phyloP scores from a whole-genome alignment of 257 asterid genomes.

The Verbascum thapsus region DNA sequence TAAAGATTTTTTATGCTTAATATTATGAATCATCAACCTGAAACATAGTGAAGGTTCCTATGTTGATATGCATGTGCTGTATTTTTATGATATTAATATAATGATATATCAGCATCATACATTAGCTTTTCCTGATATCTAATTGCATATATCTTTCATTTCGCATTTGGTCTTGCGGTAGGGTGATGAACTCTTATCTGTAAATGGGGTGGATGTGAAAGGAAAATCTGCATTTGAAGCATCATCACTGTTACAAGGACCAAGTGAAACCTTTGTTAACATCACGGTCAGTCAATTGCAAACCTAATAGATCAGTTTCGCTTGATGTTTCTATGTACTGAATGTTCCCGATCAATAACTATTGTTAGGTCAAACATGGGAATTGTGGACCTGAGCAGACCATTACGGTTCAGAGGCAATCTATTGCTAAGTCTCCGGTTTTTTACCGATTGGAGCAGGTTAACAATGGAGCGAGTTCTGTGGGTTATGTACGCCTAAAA shows the following conservation, averaged over 20 bases:
- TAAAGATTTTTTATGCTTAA: slow-evolving; percentile 19
- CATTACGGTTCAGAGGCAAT: slow-evolving; percentile 78
- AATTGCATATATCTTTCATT: slow-evolving; percentile 11
- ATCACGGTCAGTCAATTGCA: slow-evolving; percentile 54
- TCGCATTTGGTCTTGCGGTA: slow-evolving; percentile 34
- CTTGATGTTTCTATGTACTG: slow-evolving; percentile 31
- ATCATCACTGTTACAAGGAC: slow-evolving; percentile 87
- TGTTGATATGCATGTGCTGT: slow-evolving; percentile 18
- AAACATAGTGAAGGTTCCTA: slow-evolving; percentile 18
- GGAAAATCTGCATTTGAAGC: slow-evolving; percentile 96
- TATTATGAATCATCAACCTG: neutral
- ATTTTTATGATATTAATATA: neutral
- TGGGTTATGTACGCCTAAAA: slow-evolving; percentile 94
- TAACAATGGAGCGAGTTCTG: slow-evolving; percentile 54
- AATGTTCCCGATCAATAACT: slow-evolving; percentile 29
- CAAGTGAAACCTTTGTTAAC: slow-evolving; percentile 79
- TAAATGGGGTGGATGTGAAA: slow-evolving; percentile 79
- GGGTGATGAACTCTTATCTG: slow-evolving; percentile 90
- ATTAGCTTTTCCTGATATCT: slow-evolving; percentile 12
- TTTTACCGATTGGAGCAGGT: slow-evolving; percentile 83
- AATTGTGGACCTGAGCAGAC: slow-evolving; percentile 87
- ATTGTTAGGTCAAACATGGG: slow-evolving; percentile 88
- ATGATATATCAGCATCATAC: slow-evolving; percentile 18
- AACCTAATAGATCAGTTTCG: slow-evolving; percentile 19
- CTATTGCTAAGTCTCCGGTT: slow-evolving; percentile 90